These are phyloP conservation scores for Chaetomium tenue DNA, from an alignment of 495 filamentous ascomycete species.

Conservation along the genomic window DNA sequence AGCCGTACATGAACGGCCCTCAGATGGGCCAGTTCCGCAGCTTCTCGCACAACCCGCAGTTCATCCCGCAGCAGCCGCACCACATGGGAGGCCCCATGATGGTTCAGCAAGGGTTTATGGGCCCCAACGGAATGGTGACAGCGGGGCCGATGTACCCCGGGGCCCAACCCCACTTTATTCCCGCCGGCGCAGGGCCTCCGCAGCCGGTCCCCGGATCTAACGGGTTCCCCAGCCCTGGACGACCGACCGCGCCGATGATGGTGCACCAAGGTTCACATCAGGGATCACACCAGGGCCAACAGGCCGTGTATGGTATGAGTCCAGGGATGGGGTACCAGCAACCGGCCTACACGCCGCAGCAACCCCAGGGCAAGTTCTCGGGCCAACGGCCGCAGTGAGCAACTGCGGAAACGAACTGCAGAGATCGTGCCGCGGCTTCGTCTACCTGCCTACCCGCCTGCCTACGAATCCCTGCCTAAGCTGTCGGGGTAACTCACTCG, in stretches of 20 bases:
- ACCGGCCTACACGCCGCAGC: constrained; percentile 60
- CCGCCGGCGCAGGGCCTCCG: constrained; percentile 58
- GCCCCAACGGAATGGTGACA: constrained; percentile 56
- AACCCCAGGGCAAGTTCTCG: constrained; percentile 65
- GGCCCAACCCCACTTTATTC: constrained; percentile 59
- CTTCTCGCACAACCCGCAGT: constrained; percentile 60
- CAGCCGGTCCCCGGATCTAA: constrained; percentile 61
- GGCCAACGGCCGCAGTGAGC: constrained; percentile 38
- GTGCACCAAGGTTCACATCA: constrained; percentile 65
- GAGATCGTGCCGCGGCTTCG: constrained; percentile 2
- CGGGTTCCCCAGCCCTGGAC: constrained; percentile 80
- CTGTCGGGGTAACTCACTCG: constrained; percentile 6
- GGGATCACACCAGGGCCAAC: constrained; percentile 72
- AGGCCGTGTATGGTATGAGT: constrained; percentile 62
- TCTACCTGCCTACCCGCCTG: constrained; percentile 4
- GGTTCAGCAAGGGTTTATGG: constrained; percentile 69
- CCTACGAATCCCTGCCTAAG: background rate
- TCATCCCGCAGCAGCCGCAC: constrained; percentile 59
- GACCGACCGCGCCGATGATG: constrained; percentile 80
- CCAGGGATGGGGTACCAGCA: constrained; percentile 65
- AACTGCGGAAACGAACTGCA: background rate
- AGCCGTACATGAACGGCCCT: constrained; percentile 64
- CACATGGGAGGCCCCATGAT: constrained; percentile 74
- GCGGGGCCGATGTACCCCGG: constrained; percentile 67
- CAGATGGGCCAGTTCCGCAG: constrained; percentile 54